These are phyloP conservation scores for Jimgerdemannia flammicorona DNA, from an alignment of 192 early-diverging fungal species.

Conservation along the genomic window DNA sequence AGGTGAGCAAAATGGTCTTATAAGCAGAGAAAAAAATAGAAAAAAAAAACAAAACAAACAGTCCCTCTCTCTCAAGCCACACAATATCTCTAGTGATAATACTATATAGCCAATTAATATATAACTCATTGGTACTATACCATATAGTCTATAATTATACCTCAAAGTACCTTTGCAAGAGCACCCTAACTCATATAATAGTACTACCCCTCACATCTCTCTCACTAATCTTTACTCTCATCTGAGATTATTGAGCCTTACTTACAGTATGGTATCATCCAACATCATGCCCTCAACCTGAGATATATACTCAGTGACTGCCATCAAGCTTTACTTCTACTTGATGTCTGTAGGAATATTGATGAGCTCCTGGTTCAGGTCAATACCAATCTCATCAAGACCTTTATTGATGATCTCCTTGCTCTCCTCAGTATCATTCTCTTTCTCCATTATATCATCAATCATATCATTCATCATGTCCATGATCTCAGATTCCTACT, in stretches of 20 bases:
- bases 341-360: conserved; percentile 42
- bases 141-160: too few species aligned
- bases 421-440: conserved; percentile 87
- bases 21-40: too few species aligned
- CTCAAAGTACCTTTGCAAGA: too few species aligned
- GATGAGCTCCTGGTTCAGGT: conserved; percentile 55
- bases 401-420: conserved; percentile 92
- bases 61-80: too few species aligned
- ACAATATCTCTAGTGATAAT: too few species aligned
- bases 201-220: too few species aligned
- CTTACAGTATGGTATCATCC: conserved; percentile 82
- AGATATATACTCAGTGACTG: conserved; percentile 42
- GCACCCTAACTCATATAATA: too few species aligned
- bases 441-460: conserved; percentile 93
- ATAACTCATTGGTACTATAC: too few species aligned
- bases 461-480: conserved; percentile 99
- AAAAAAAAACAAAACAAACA: too few species aligned
- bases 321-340: conserved; percentile 21
- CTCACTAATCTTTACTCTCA: conserved; percentile 72
- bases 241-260: conserved; percentile 83
- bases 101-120: too few species aligned
- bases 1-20: too few species aligned
- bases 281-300: conserved; percentile 49
- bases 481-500: conserved; percentile 92
- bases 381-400: conserved; percentile 94